Base-by-base conservation (phyloP, 2,329 filamentous ascomycete genomes). In the Pezizomycotina sp. region DNA sequence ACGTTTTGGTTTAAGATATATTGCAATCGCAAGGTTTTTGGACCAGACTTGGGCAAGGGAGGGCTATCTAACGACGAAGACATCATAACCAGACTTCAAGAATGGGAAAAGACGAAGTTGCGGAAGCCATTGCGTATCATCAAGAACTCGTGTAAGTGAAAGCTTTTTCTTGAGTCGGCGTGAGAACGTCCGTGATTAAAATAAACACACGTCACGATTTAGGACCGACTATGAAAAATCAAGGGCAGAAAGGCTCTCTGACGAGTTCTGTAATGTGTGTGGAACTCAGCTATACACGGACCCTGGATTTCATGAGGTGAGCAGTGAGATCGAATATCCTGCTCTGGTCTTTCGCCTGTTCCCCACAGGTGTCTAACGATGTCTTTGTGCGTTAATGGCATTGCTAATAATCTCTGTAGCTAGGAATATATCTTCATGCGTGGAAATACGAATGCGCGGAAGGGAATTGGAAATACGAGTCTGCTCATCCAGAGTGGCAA, bases 41-140 rank as follows among this genome's bases (percentile, higher is more conserved):
- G 89, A 0, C 64, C 75, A 1, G 68, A 75, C 6, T 69, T 98
- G 0, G 89, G 81, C 10, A 69, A 62, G 31, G 62, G 64, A 2
- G 50, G 50, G 12, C 47, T 47, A 26, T 48, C 48, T 4, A 44
- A 51, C 18, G 89, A 98, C 55, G 79, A 89, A 42, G 82, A 92
- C 53, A 77, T 98, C 49, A 84, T 98, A 55, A 74, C 74, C 13
- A 71, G 82, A 1, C 68, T 98, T 73, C 74, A 20, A 71, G 74
- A 20, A 93, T 98, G 82, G 89, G 89, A 48, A 95, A 95, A 58
- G 75, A 83, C 10, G 84, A 98, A 50, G 72, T 86, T 6, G 81
- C 86, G 1, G 77, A 92, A 52, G 83, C 89, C 0, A 76, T 91
- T 12, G 80, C 81, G 1, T 95, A 93, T 58, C 80, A 93, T 54